These are phyloP conservation scores for Dioscorea alata DNA, from an alignment of 106 monocot species.

Conservation along the genomic window DNA sequence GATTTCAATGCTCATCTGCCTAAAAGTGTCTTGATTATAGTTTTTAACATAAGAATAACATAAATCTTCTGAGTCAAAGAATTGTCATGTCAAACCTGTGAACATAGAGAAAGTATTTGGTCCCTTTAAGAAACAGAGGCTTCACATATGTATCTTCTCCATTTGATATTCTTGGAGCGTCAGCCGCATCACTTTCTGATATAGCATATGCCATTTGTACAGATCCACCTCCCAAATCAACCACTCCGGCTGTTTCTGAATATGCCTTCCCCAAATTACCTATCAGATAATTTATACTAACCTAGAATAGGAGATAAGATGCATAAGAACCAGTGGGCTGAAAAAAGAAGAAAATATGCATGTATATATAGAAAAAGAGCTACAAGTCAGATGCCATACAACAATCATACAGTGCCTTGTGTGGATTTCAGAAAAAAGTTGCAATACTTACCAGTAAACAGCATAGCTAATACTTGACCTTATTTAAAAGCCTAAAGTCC, in stretches of 20 bases:
- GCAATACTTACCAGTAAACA: too few relatives aligned
- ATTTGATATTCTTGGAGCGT: constrained; percentile 30
- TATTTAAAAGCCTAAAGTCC: too few relatives aligned
- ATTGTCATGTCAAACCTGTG: constrained; percentile 40
- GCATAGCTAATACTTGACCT: too few relatives aligned
- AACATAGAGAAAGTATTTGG: constrained; percentile 60
- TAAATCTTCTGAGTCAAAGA: neutral
- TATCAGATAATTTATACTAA: constrained; percentile 69
- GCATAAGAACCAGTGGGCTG: too few relatives aligned
- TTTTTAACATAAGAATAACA: too few relatives aligned
- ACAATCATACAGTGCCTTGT: too few relatives aligned
- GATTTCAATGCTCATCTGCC: neutral
- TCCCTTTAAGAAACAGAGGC: constrained; percentile 52
- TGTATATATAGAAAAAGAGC: too few relatives aligned
- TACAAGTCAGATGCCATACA: too few relatives aligned
- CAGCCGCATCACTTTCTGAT: constrained; percentile 55
- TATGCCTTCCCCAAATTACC: constrained; percentile 57
- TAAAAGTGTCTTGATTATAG: neutral
- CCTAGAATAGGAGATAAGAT: constrained; percentile 17
- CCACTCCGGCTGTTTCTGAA: constrained; percentile 59
- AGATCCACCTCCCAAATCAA: constrained; percentile 73
- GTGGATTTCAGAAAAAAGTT: too few relatives aligned
- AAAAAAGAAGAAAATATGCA: too few relatives aligned
- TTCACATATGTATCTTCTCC: constrained; percentile 63
- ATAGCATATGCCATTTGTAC: constrained; percentile 89